A percentile compares a stretch with the other conserved stretches of the same genome.
These are phyloP conservation scores for Trichoderma gracile DNA, from an alignment of 2,329 filamentous ascomycete species.

Conservation along the genomic window DNA sequence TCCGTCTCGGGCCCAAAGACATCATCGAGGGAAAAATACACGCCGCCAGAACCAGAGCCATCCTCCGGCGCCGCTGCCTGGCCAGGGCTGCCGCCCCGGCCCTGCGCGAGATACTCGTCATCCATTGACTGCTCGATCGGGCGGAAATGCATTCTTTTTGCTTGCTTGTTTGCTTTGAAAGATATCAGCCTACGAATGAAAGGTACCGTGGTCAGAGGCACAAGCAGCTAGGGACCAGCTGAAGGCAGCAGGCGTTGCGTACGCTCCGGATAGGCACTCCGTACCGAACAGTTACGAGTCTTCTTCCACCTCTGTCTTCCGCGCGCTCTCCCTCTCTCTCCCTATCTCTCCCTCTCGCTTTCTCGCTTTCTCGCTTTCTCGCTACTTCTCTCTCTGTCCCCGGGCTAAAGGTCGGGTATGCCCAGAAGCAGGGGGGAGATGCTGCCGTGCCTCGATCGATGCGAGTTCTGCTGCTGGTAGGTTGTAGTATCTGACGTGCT, in stretches of 20 bases:
- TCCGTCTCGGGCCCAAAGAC: slow-evolving; percentile 39
- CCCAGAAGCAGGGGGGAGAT: slow-evolving; percentile 1
- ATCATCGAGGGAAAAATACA: slow-evolving; percentile 40
- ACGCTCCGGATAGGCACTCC: neutral
- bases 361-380: neutral
- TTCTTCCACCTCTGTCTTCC: neutral
- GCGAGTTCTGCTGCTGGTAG: slow-evolving; percentile 4
- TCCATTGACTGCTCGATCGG: slow-evolving; percentile 36
- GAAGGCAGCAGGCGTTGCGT: neutral
- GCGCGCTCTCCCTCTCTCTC: neutral
- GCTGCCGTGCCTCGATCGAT: slow-evolving; percentile 11
- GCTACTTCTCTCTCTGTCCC: neutral
- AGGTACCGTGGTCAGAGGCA: neutral
- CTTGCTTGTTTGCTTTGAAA: neutral
- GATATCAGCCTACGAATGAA: slow-evolving; percentile 13
- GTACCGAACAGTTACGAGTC: slow-evolving; percentile 6
- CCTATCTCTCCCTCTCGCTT: neutral
- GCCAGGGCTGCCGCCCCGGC: slow-evolving; percentile 25
- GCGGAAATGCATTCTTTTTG: slow-evolving; percentile 39
- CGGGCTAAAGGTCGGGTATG: neutral
- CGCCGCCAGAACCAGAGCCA: slow-evolving; percentile 21
- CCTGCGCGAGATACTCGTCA: slow-evolving; percentile 33
- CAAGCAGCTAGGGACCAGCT: neutral
- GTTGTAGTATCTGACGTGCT: neutral
- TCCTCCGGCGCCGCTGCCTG: neutral